Evolutionary conservation across 495 filamentous ascomycete species (phyloP), one percentile per base, ranked within the genome.

Genomic region (Physcia stellaris): DNA sequence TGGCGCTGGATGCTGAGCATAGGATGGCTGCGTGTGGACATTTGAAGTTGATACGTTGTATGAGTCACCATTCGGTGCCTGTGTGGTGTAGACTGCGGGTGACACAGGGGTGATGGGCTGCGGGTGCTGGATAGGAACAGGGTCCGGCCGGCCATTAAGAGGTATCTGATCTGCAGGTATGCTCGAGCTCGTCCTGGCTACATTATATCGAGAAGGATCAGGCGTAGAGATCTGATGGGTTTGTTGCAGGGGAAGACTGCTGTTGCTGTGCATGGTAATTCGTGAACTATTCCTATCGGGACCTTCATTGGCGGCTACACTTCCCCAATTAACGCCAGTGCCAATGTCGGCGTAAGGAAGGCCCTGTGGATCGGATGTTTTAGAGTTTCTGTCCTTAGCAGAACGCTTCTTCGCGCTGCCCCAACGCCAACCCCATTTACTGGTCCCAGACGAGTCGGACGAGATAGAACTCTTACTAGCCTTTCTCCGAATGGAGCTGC

Each of bases 401-500:
- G n/a, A n/a, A n/a, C n/a, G 63, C 49, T 64, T 55, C 42, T 62
- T 67, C 47, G 64, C 72, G 41, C 58, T 58, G 30, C 69, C 64
- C 67, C 72, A 77, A 30, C 64, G 59, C 72, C 72, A 78, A 35
- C 61, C 59, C 75, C 72, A 79, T 33, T 63, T 66, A 21, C 59
- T 60, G 12, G 59, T 64, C 12, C 60, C 62, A 13, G 67, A 65
- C 19, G 48, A 67, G 16, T 70, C 60, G n/a, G 73, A 77, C n/a
- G 43, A 43, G 4, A 69, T 49, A 16, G 73, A 75, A 24, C 69
- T 70, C 32, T 47, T 48, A 41, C 67, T 69, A n/a, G n/a, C n/a
- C 39, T 57, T 45, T 41, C 52, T 54, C 35, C 49, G 42, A 31
- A 49, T 49, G 50, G 62, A 60, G 40, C 54, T 51, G 51, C 76